Evolutionary conservation across 2,329 filamentous ascomycete species (phyloP), one percentile per base, ranked within the genome.

Genomic region (Ilyonectria robusta): DNA sequence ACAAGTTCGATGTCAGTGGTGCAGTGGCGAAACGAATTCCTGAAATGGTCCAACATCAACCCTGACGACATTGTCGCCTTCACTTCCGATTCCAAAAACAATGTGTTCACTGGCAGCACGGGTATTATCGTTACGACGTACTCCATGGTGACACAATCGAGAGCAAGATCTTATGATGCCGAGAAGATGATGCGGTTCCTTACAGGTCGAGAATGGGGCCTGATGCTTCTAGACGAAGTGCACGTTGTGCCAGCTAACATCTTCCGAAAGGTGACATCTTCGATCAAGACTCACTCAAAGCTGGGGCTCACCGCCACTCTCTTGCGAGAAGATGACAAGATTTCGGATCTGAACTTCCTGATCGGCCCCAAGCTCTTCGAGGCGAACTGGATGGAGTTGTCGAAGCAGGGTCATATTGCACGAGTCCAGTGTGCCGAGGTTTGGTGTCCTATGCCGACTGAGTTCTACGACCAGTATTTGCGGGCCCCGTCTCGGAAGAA

Each of bases 331-430:
- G 96, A 99, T 77, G 95, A 99, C 85, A 98, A 98, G 84, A 99
- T 99, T 78, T 94, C 93, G 29, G 95, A 98, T 84, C 83, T 99
- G 51, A 99, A 99, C 80, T 99, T 98, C 78, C 84, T 99, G 65
- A 98, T 99, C 76, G 96, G 96, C 0, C 96, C 96, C 0, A 99
- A 99, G 80, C 86, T 99, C 0, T 99, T 97, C 78, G 96, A 99
- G 81, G 96, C 96, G 31, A 99, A 99, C 80, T 99, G 96, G 96
- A 97, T 98, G 91, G 96, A 99, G 80, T 88, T 99, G 46, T 96
- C 95, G 1, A 94, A 98, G 76, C 94, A 98, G 81, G 96, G 96
- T 1, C 95, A 98, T 78, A 99, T 99, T 79, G 96, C 96, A 40
- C 92, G 94, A 73, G 96, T 99, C 2, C 96, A 99, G 80, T 99